These are phyloP conservation scores for Gaultheria prostrata DNA, from an alignment of 148 eudicot genomes.

Conservation along the genomic window DNA sequence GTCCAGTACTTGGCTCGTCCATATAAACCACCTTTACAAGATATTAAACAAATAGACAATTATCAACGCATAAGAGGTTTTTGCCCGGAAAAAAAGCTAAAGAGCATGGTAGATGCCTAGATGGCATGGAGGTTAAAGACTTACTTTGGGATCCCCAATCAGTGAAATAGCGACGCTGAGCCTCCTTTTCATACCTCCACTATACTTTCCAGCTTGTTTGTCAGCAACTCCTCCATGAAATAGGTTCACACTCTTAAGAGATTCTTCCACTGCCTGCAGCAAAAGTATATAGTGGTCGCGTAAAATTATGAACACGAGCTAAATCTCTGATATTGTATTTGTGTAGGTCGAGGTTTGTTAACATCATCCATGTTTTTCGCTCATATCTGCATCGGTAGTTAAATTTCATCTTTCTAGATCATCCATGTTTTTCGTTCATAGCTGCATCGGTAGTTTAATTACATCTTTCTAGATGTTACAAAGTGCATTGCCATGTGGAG, in stretches of 20 bases:
- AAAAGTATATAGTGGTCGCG: not conserved
- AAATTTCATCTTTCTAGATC: not conserved
- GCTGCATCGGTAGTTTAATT: not conserved
- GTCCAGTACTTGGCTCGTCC: slow-evolving; percentile 98
- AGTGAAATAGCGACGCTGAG: slow-evolving; percentile 95
- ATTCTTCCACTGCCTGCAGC: slow-evolving; percentile 83
- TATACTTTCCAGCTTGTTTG: slow-evolving; percentile 73
- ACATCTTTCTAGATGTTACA: not conserved
- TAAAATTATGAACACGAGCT: not conserved
- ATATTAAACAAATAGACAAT: slow-evolving; percentile 15
- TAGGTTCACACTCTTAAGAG: slow-evolving; percentile 74
- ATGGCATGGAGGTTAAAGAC: slow-evolving; percentile 9
- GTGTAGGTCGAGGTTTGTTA: not conserved
- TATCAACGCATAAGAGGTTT: not conserved
- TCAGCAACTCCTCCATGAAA: slow-evolving; percentile 87
- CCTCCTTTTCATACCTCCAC: slow-evolving; percentile 99
- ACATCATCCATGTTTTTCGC: not conserved
- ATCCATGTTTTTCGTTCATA: not conserved
- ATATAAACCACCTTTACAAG: slow-evolving; percentile 76
- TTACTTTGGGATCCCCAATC: slow-evolving; percentile 92
- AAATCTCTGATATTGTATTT: not conserved
- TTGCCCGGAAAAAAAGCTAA: not conserved
- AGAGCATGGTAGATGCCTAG: not conserved
- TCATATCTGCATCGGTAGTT: not conserved
- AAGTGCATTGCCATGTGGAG: not conserved